phyloP scores from a whole-genome alignment of 2,329 filamentous ascomycete species.

The Monosporascus sp. region DNA sequence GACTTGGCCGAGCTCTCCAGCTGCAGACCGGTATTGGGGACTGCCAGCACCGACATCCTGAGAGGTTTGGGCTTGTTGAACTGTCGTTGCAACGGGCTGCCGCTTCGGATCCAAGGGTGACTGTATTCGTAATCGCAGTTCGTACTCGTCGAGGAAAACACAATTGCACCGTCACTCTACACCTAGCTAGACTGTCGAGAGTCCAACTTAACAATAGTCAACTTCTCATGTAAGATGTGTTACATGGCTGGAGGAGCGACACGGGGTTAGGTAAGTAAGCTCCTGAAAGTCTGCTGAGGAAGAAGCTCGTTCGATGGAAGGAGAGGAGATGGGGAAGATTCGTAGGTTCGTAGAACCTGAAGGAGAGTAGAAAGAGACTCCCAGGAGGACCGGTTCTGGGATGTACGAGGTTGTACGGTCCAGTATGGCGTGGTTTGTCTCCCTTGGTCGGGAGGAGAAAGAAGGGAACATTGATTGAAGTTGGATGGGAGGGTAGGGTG shows the following conservation, averaged over 20 bases:
- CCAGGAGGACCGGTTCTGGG: conserved; percentile 2
- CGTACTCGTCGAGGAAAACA: conserved; percentile 17
- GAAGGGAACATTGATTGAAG: conserved; percentile 20
- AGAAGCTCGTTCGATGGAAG: background rate
- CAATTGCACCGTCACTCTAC: conserved; percentile 20
- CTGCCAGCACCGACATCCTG: conserved; percentile 48
- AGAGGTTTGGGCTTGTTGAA: conserved; percentile 4
- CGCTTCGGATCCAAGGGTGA: background rate
- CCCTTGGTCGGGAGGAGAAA: conserved; percentile 23
- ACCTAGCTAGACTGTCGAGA: conserved; percentile 27
- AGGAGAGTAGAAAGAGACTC: conserved; percentile 2
- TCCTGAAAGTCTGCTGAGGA: background rate
- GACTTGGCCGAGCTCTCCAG: conserved; percentile 46
- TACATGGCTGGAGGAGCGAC: conserved; percentile 17
- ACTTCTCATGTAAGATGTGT: conserved; percentile 25
- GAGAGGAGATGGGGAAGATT: conserved; percentile 1
- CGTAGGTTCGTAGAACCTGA: conserved; percentile 2
- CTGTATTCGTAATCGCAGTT: conserved; percentile 8
- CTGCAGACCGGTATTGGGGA: conserved; percentile 53
- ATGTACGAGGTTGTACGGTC: conserved; percentile 23
- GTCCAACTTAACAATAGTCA: conserved; percentile 26
- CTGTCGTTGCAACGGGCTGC: background rate
- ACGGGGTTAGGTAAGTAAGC: too few species aligned
- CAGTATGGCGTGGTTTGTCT: conserved; percentile 2
- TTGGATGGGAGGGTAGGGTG: conserved; percentile 12